phyloP scores from a whole-genome alignment of 192 early-diverging fungal genomes.

The Coemansia sp. region DNA sequence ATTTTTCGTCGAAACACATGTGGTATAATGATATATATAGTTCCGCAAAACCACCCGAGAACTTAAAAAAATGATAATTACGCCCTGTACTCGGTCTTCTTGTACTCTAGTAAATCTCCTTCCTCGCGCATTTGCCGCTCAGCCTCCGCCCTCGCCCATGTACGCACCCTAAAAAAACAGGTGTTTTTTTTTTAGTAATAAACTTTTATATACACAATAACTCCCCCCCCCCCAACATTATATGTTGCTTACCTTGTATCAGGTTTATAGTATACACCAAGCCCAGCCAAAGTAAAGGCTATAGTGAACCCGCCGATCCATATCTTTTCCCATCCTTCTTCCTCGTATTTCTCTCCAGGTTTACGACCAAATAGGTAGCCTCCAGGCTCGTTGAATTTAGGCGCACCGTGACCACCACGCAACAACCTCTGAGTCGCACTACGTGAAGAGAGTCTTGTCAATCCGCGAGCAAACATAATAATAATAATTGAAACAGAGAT shows the following conservation, averaged over 20 bases:
- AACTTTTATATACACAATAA: no score
- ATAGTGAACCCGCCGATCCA: conserved; percentile 66
- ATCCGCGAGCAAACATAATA: conserved; percentile 32
- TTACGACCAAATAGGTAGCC: conserved; percentile 79
- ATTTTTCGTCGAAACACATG: not conserved
- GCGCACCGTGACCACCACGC: conserved; percentile 61
- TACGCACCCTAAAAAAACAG: conserved; percentile 58
- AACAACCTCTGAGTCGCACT: conserved; percentile 35
- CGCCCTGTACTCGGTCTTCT: conserved; percentile 48
- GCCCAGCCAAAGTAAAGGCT: conserved; percentile 58
- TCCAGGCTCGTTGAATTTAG: conserved; percentile 69
- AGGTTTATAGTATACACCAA: conserved; percentile 71
- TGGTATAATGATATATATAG: not conserved
- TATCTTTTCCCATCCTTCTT: conserved; percentile 74
- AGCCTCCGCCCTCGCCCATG: conserved; percentile 77
- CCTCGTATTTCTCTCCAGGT: conserved; percentile 67
- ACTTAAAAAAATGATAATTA: not conserved
- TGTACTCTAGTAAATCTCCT: conserved; percentile 67
- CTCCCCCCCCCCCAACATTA: no score
- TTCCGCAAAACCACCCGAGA: not conserved
- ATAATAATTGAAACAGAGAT: not conserved
- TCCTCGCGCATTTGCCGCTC: conserved; percentile 71
- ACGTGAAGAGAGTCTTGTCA: conserved; percentile 33
- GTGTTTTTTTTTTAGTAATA: no score
- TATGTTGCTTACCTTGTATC: conserved; percentile 70